Base-by-base conservation (phyloP, 345 rosid species). In the Salix caprea region DNA sequence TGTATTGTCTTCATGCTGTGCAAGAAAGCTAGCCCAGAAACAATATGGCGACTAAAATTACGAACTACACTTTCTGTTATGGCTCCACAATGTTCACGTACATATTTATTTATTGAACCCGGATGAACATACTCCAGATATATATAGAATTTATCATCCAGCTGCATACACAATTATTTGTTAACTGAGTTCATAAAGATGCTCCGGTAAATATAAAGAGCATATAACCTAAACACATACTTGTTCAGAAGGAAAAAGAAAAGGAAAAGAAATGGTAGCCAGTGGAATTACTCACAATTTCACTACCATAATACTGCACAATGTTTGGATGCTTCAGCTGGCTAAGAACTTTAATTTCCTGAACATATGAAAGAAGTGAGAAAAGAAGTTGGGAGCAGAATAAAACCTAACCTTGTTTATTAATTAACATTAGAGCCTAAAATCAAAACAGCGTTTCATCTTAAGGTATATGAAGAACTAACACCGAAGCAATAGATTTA, bases 241-340 rank as follows among this genome's bases (percentile, higher is more conserved):
- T 65, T 65, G 0, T 13, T 65, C 10, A 30, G 39, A 65, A 65
- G 19, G 10, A 16, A 30, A 65, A 26, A 34, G 18, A 26, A 26
- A 30, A 65, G 8, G 21, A 16, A 30, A 65, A 26, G 24, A 15
- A 28, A 28, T 15, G 13, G 46, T 44, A 7, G 71, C 69, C 82
- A 71, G 74, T 65, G 80, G 67, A 62, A 61, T 71, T 76, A 88
- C 99, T 89, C 78, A 96, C 99, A 82, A 84, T 92, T 86, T 93
- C 99, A 83, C 99, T 96, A 67, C 99, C 99, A 79, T 90, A 92
- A 81, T 96, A 96, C 87, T 93, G 99, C 84, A 96, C 99, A 75
- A 93, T 96, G 81, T 96, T 96, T 34, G 91, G 97, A 85, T 96
- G 99, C 80, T 93, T 91, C 76, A 96, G 87, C 42, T 88, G 91